Evolutionary conservation across 352 stramenopile genomes (phyloP).

Genomic region (Phytophthora sojae): DNA sequence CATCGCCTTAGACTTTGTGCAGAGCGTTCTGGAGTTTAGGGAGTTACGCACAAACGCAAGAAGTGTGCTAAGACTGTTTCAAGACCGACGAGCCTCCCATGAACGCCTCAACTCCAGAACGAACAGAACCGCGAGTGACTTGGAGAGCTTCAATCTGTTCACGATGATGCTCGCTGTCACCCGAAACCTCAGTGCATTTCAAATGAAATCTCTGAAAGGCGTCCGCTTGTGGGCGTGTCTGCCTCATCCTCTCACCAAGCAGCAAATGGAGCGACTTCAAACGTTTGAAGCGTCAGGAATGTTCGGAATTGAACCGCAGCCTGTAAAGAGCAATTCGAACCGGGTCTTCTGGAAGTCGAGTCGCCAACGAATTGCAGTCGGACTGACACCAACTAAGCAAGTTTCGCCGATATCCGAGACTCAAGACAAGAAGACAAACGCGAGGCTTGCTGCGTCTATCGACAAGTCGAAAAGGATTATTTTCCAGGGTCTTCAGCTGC

Average conservation of each 20-base stretch:
- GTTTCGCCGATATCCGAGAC: neutral
- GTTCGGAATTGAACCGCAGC: neutral
- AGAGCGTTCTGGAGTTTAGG: neutral
- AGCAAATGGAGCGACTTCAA: conserved; percentile 1
- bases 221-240: neutral
- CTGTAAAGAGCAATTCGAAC: neutral
- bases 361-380: neutral
- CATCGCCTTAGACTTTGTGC: neutral
- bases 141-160: neutral
- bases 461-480: neutral
- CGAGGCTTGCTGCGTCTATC: neutral
- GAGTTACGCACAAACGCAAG: neutral
- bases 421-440: neutral
- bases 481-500: conserved; percentile 26
- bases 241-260: neutral
- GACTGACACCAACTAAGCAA: neutral
- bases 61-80: neutral
- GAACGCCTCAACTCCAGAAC: neutral
- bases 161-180: neutral
- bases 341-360: neutral
- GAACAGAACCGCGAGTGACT: neutral
- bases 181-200: neutral
- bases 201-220: neutral
- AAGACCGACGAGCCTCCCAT: neutral
- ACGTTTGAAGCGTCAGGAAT: neutral